These are phyloP conservation scores for Penicillium freii DNA, from an alignment of 2,329 filamentous ascomycete genomes.

Conservation along the genomic window DNA sequence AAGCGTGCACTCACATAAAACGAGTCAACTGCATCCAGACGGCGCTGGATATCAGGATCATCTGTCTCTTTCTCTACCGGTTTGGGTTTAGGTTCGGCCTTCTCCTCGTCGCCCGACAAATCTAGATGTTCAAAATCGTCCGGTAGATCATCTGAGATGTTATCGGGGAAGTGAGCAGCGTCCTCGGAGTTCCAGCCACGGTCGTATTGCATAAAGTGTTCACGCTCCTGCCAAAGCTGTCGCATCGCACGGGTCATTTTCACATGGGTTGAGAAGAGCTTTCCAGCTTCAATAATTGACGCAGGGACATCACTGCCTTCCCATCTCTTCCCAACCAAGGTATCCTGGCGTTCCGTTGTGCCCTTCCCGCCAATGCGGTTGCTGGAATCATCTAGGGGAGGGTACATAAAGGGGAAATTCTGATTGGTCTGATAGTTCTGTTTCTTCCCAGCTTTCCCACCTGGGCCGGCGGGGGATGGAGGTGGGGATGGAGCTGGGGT, in stretches of 20 bases:
- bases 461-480: slow-evolving; percentile 77
- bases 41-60: slow-evolving; percentile 46
- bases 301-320: slow-evolving; percentile 88
- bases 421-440: slow-evolving; percentile 99
- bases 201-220: slow-evolving; percentile 87
- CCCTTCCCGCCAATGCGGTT: slow-evolving; percentile 91
- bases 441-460: slow-evolving; percentile 93
- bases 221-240: slow-evolving; percentile 92
- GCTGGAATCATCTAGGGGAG: slow-evolving; percentile 82
- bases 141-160: slow-evolving; percentile 39
- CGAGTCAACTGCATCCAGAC: slow-evolving; percentile 70
- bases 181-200: slow-evolving; percentile 72
- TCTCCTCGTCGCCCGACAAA: slow-evolving; percentile 18
- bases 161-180: slow-evolving; percentile 23
- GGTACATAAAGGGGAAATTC: slow-evolving; percentile 97
- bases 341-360: slow-evolving; percentile 72
- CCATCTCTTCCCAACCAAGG: slow-evolving; percentile 80
- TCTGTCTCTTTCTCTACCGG: slow-evolving; percentile 31
- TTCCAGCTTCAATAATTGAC: slow-evolving; percentile 91
- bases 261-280: slow-evolving; percentile 85
- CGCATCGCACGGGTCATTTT: slow-evolving; percentile 87
- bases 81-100: slow-evolving; percentile 12
- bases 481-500: slow-evolving; percentile 94
- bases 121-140: slow-evolving; percentile 39
- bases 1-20: slow-evolving; percentile 71